Percentiles rank a stretch among this genome's conserved stretches.
phyloP scores from a whole-genome alignment of 1,284 basidiomycete genomes.

The Ganoderma sinense region DNA sequence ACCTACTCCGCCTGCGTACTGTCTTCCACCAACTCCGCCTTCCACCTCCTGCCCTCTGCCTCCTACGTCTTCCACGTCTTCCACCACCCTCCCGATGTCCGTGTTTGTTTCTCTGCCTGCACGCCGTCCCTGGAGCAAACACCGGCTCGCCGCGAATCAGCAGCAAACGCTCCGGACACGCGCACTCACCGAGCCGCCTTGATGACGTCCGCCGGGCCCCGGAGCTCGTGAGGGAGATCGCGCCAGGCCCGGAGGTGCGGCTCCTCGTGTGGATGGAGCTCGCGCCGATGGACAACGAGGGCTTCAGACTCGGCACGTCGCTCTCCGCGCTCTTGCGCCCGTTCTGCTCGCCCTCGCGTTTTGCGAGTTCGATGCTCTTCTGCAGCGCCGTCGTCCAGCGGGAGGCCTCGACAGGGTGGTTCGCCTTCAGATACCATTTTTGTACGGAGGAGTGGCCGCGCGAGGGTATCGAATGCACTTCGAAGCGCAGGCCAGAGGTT shows the following conservation, averaged over 20 bases:
- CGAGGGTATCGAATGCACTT: constrained; percentile 74
- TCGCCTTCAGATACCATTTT: constrained; percentile 93
- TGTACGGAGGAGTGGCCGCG: constrained; percentile 58
- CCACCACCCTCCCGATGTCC: too few relatives aligned
- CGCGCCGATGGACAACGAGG: constrained; percentile 31
- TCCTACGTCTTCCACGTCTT: too few relatives aligned
- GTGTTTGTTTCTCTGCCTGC: too few relatives aligned
- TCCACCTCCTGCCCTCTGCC: too few relatives aligned
- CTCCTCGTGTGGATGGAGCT: constrained; percentile 15
- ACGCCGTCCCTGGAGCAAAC: too few relatives aligned
- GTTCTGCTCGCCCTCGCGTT: constrained; percentile 36
- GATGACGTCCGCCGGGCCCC: too few relatives aligned
- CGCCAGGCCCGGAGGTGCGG: not conserved
- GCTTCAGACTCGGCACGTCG: constrained; percentile 38
- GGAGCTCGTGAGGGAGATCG: constrained; percentile 26
- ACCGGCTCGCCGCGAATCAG: too few relatives aligned
- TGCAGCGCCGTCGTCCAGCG: constrained; percentile 86
- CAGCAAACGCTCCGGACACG: too few relatives aligned
- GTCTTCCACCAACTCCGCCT: too few relatives aligned
- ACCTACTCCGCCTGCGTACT: too few relatives aligned
- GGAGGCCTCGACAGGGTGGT: constrained; percentile 88
- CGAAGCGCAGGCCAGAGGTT: constrained; percentile 80
- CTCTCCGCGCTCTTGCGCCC: constrained; percentile 43
- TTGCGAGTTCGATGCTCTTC: constrained; percentile 76
- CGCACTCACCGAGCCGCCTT: too few relatives aligned